A percentile compares a stretch with the other conserved stretches of the same genome.
Evolutionary conservation across 257 asterid genomes (phyloP).

Genomic region (Solanum boliviense): DNA sequence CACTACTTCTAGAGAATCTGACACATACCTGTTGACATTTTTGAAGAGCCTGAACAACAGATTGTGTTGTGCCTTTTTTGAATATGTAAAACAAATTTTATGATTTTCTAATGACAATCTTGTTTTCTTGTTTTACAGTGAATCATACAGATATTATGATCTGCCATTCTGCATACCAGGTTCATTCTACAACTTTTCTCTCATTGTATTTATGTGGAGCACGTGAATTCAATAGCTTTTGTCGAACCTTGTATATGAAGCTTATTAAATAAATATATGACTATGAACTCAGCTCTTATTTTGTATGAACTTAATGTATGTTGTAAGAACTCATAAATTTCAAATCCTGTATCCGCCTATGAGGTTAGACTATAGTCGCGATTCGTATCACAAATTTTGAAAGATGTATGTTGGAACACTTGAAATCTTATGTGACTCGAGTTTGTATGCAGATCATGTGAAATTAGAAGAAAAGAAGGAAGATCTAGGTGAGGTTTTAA

Average conservation of each 20-base stretch:
- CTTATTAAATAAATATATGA: background rate
- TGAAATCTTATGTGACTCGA: background rate
- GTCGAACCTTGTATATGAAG: background rate
- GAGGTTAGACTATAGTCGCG: background rate
- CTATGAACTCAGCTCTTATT: background rate
- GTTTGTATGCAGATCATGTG: constrained; percentile 34
- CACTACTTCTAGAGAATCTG: too few relatives aligned
- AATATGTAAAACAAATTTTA: background rate
- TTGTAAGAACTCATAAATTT: background rate
- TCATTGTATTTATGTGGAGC: background rate
- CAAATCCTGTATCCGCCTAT: background rate
- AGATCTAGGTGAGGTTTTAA: constrained; percentile 60
- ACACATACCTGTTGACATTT: background rate
- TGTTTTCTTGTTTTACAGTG: constrained; percentile 25
- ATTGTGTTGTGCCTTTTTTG: background rate
- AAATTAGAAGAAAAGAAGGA: constrained; percentile 51
- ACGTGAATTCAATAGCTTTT: background rate
- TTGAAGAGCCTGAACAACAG: background rate
- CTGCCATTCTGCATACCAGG: constrained; percentile 74
- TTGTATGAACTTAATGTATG: background rate
- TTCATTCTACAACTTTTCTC: background rate
- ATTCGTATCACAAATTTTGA: background rate
- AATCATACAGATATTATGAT: constrained; percentile 66
- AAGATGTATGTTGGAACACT: background rate
- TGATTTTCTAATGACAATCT: background rate